Percentiles rank a stretch among this genome's conserved stretches.
Conservation (phyloP, 257 asterid genomes). For the Ilex aquifolium region DNA sequence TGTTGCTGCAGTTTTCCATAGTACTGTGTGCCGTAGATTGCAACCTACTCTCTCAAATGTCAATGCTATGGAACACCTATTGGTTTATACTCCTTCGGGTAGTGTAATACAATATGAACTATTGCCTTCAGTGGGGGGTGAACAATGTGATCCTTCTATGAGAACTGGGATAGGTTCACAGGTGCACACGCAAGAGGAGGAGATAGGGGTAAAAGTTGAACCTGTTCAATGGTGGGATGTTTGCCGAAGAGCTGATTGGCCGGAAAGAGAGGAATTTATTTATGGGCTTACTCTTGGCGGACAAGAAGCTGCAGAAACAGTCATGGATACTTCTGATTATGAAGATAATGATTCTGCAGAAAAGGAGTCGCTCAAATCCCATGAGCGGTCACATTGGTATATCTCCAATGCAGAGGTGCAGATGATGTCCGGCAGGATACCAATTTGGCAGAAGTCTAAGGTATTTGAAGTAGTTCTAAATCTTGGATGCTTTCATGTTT, state of each 20-base stretch:
- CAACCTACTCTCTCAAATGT: slow-evolving; percentile 21
- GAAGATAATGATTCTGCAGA: slow-evolving; percentile 24
- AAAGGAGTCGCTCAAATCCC: slow-evolving; percentile 23
- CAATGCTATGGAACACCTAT: slow-evolving; percentile 35
- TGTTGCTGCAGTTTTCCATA: slow-evolving; percentile 39
- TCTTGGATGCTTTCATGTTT: not conserved
- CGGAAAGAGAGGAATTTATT: slow-evolving; percentile 42
- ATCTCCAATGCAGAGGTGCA: slow-evolving; percentile 52
- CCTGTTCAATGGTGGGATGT: slow-evolving; percentile 54
- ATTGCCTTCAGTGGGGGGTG: slow-evolving; percentile 32
- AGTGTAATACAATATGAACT: slow-evolving; percentile 41
- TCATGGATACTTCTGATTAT: slow-evolving; percentile 16
- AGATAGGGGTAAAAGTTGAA: slow-evolving; percentile 33
- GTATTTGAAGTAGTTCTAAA: slow-evolving; percentile 15
- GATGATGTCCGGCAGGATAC: slow-evolving; percentile 37
- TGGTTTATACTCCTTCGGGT: slow-evolving; percentile 46
- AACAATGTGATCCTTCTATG: slow-evolving; percentile 23
- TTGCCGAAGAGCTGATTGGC: slow-evolving; percentile 52
- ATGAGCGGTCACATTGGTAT: slow-evolving; percentile 34
- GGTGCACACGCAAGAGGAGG: slow-evolving; percentile 42
- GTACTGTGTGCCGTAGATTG: slow-evolving; percentile 17
- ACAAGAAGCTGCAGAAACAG: slow-evolving; percentile 16
- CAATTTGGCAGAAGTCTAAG: slow-evolving; percentile 51
- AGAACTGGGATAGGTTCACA: slow-evolving; percentile 28
- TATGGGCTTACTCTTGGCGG: slow-evolving; percentile 21